Conservation (phyloP, 345 rosid genomes). For the Odontarrhena argentea region DNA sequence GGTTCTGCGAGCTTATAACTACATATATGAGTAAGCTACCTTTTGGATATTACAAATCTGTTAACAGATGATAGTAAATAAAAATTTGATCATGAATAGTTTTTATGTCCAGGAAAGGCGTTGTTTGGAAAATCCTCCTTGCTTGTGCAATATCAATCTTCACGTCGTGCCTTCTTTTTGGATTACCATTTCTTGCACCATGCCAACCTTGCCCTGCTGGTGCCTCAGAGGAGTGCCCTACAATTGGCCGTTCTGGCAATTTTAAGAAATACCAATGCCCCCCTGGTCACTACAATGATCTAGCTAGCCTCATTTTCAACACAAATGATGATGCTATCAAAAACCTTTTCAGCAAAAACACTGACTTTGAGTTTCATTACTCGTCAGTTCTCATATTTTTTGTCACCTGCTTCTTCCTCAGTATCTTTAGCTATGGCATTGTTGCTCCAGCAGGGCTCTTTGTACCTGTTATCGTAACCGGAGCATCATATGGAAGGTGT, state of each 20-base stretch:
- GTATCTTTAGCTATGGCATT: constrained; percentile 79
- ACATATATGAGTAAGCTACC: constrained; percentile 70
- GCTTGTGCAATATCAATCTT: constrained; percentile 71
- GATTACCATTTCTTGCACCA: constrained; percentile 82
- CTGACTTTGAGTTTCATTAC: constrained; percentile 73
- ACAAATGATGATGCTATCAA: constrained; percentile 87
- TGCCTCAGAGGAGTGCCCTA: constrained; percentile 83
- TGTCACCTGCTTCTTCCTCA: constrained; percentile 70
- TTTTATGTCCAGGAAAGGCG: constrained; percentile 62
- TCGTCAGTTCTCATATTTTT: constrained; percentile 69
- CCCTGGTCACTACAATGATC: constrained; percentile 77
- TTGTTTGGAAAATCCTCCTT: constrained; percentile 55
- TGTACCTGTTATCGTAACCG: constrained; percentile 87
- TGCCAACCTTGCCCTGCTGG: constrained; percentile 77
- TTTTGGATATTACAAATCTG: neutral
- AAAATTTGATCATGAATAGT: neutral
- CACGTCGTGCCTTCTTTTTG: constrained; percentile 89
- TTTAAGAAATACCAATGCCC: constrained; percentile 91
- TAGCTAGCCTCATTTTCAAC: constrained; percentile 95
- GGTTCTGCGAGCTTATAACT: constrained; percentile 72
- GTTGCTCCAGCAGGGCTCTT: constrained; percentile 91
- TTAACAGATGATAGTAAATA: neutral
- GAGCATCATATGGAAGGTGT: constrained; percentile 84
- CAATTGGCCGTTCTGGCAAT: constrained; percentile 93
- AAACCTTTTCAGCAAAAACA: constrained; percentile 90